These are phyloP conservation scores for Pseudonectria foliicola DNA, from an alignment of 2,329 filamentous ascomycete species.

Conservation along the genomic window DNA sequence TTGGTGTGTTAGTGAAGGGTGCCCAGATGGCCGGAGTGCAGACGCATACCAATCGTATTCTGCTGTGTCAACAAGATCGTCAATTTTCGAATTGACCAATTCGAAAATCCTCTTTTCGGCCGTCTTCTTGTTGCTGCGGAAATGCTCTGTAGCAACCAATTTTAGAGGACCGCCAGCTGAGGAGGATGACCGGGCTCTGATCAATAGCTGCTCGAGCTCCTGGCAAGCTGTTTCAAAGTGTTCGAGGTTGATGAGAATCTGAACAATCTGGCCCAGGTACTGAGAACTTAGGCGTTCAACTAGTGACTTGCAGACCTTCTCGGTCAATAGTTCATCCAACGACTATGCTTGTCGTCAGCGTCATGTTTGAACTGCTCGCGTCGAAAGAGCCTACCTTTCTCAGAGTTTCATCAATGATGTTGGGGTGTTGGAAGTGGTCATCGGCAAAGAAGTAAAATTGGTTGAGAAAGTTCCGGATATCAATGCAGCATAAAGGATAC, in stretches of 20 bases:
- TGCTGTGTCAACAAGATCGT: slow-evolving; percentile 91
- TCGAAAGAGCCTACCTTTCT: slow-evolving; percentile 50
- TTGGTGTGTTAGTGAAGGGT: slow-evolving; percentile 10
- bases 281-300: slow-evolving; percentile 85
- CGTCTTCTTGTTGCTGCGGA: slow-evolving; percentile 85
- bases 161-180: slow-evolving; percentile 74
- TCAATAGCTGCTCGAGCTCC: slow-evolving; percentile 80
- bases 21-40: not conserved
- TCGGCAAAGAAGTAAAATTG: slow-evolving; percentile 98
- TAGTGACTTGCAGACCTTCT: slow-evolving; percentile 85
- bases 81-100: slow-evolving; percentile 96
- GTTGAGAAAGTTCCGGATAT: slow-evolving; percentile 94
- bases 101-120: slow-evolving; percentile 98
- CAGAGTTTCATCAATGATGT: slow-evolving; percentile 84
- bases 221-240: slow-evolving; percentile 92
- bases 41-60: slow-evolving; percentile 80
- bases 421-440: slow-evolving; percentile 88
- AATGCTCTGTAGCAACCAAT: slow-evolving; percentile 77
- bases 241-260: slow-evolving; percentile 95
- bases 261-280: slow-evolving; percentile 94
- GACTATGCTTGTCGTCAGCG: slow-evolving; percentile 47
- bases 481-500: slow-evolving; percentile 97
- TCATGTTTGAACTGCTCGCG: too few relatives aligned
- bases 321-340: slow-evolving; percentile 87
- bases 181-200: slow-evolving; percentile 73